phyloP scores from a whole-genome alignment of 176 grass and related monocot genomes.

The Aegilops longissima region DNA sequence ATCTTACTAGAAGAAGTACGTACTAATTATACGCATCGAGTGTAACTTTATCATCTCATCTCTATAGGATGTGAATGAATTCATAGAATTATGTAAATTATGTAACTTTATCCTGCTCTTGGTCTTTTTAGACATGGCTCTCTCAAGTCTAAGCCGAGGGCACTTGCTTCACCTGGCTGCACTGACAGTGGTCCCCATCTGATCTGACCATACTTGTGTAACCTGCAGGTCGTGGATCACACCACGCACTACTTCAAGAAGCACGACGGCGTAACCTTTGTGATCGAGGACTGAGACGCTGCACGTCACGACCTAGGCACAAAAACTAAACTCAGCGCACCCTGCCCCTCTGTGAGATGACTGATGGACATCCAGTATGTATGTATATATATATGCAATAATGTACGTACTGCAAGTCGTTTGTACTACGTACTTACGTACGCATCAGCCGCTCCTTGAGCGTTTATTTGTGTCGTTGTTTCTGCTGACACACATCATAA shows the following conservation, averaged over 20 bases:
- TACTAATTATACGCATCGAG: background rate
- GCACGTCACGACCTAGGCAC: background rate
- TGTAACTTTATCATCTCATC: background rate
- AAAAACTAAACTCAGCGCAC: background rate
- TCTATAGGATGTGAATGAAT: background rate
- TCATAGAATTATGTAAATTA: background rate
- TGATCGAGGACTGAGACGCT: constrained; percentile 58
- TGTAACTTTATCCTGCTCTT: too few species aligned
- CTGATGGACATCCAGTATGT: background rate
- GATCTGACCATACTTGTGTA: background rate
- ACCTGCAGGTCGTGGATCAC: constrained; percentile 75
- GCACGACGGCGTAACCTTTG: constrained; percentile 56
- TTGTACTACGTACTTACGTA: too few species aligned
- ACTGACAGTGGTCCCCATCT: background rate
- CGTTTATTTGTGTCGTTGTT: background rate
- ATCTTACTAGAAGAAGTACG: background rate
- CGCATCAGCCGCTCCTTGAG: background rate
- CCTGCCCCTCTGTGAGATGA: background rate
- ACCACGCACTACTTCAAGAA: constrained; percentile 62
- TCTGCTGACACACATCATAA: background rate
- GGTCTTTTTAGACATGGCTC: too few species aligned
- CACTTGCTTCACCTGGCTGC: background rate
- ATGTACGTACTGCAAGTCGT: background rate
- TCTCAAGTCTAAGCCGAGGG: background rate
- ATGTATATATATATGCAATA: background rate